Conservation (phyloP, 225 moss, liverwort and hornwort genomes). For the Pleurozium schreberi region DNA sequence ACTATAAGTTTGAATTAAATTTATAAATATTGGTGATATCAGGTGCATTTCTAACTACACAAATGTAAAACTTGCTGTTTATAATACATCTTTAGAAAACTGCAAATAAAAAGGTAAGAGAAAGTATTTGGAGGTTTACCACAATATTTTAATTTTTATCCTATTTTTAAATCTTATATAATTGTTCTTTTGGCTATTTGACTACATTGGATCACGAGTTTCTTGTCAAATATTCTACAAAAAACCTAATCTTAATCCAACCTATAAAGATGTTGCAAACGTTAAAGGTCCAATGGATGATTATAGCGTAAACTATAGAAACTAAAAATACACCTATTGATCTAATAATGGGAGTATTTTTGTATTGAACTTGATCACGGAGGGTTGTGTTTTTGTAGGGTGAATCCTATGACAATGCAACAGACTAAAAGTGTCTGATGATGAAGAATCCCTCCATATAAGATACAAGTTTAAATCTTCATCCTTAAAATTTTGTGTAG, state of each 20-base stretch:
- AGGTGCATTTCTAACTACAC: neutral
- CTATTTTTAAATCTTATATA: neutral
- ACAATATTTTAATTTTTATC: too few relatives aligned
- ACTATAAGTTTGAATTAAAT: neutral
- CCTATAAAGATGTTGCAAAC: rapidly evolving
- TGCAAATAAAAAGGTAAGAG: too few relatives aligned
- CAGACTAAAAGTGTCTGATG: too few relatives aligned
- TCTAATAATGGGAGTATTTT: neutral
- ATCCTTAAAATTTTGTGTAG: too few relatives aligned
- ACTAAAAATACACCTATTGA: neutral
- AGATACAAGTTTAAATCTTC: too few relatives aligned
- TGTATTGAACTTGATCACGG: too few relatives aligned
- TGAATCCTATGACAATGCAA: too few relatives aligned
- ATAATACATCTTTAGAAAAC: neutral
- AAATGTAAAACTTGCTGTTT: neutral
- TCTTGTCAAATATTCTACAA: neutral
- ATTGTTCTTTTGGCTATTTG: neutral
- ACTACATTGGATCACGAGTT: neutral
- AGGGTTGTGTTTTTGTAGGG: too few relatives aligned
- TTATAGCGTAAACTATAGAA: too few relatives aligned
- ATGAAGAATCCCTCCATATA: too few relatives aligned
- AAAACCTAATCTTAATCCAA: neutral
- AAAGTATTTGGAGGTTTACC: too few relatives aligned
- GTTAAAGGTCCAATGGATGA: too few relatives aligned
- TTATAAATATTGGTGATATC: neutral